A percentile compares a stretch with the other conserved stretches of the same genome.
Conservation (phyloP, 2,329 filamentous ascomycete species). For the Monilinia laxa region DNA sequence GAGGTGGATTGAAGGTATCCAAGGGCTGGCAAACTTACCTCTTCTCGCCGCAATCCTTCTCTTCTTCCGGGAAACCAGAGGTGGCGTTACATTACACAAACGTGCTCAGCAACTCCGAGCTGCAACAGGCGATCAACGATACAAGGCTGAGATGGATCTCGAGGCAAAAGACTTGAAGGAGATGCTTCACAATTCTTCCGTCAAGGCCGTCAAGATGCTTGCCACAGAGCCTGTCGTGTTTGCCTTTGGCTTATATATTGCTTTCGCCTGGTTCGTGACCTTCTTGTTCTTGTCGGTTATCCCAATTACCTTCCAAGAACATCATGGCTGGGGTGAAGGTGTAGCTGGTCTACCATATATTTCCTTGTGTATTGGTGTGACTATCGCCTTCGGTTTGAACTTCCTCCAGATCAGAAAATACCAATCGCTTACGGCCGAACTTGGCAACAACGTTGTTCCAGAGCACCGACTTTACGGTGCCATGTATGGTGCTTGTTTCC, state of each 20-base stretch:
- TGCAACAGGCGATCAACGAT: constrained; percentile 59
- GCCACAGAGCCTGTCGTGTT: constrained; percentile 76
- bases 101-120: constrained; percentile 67
- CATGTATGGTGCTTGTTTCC: constrained; percentile 68
- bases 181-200: constrained; percentile 71
- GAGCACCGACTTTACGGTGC: constrained; percentile 79
- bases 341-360: constrained; percentile 64
- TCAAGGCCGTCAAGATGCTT: constrained; percentile 70
- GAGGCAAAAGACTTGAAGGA: constrained; percentile 53
- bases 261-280: constrained; percentile 84
- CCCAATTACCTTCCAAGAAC: constrained; percentile 71
- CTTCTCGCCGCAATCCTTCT: constrained; percentile 64
- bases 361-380: constrained; percentile 43
- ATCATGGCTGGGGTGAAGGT: constrained; percentile 61
- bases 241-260: constrained; percentile 83
- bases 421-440: neutral
- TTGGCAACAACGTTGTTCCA: constrained; percentile 44
- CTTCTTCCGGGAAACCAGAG: constrained; percentile 78
- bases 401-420: constrained; percentile 21
- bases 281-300: constrained; percentile 81
- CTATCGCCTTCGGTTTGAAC: constrained; percentile 25
- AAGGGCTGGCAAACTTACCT: constrained; percentile 65
- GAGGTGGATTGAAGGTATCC: constrained; percentile 87
- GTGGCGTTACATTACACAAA: constrained; percentile 71
- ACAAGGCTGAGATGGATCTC: constrained; percentile 52